phyloP scores from a whole-genome alignment of 2,329 filamentous ascomycete species.

The Pezicula radicicola region DNA sequence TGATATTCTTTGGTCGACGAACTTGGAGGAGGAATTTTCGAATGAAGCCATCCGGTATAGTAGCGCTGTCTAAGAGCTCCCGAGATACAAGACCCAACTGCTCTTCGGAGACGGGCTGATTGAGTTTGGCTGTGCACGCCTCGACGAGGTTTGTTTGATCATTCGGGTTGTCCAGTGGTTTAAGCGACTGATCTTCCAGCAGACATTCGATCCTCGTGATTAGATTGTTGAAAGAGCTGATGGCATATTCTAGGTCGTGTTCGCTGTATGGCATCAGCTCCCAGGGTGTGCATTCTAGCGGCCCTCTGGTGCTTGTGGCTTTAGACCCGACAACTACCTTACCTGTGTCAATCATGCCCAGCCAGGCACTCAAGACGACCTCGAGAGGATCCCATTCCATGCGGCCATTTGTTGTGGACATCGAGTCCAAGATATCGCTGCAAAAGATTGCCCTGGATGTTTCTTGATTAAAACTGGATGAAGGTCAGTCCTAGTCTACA shows the following conservation, averaged over 20 bases:
- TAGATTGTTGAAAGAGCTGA: slow-evolving; percentile 6
- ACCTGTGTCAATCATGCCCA: slow-evolving; percentile 10
- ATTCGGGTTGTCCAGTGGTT: slow-evolving; percentile 6
- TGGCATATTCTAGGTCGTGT: slow-evolving; percentile 1
- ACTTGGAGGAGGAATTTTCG: slow-evolving; percentile 7
- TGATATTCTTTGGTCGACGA: slow-evolving; percentile 8
- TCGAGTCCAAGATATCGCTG: neutral
- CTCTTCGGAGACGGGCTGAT: neutral
- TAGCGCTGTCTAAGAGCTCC: slow-evolving; percentile 5
- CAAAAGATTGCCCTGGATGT: slow-evolving; percentile 12
- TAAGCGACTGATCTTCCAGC: slow-evolving; percentile 3
- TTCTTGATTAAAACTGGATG: slow-evolving; percentile 12
- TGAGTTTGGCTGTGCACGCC: slow-evolving; percentile 3
- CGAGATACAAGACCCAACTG: slow-evolving; percentile 5
- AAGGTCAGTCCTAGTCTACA: neutral
- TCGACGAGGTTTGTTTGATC: slow-evolving; percentile 7
- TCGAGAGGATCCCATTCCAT: slow-evolving; percentile 19
- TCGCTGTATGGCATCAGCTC: slow-evolving; percentile 11
- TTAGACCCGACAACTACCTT: slow-evolving; percentile 10
- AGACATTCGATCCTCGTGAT: slow-evolving; percentile 7
- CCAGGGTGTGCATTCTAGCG: slow-evolving; percentile 9
- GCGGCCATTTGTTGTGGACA: slow-evolving; percentile 11
- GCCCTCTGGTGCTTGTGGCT: neutral
- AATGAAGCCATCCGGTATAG: slow-evolving; percentile 5
- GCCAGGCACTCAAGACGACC: slow-evolving; percentile 14